These are phyloP conservation scores for Alternaria conjuncta DNA, from an alignment of 2,329 filamentous ascomycete genomes.

Conservation along the genomic window DNA sequence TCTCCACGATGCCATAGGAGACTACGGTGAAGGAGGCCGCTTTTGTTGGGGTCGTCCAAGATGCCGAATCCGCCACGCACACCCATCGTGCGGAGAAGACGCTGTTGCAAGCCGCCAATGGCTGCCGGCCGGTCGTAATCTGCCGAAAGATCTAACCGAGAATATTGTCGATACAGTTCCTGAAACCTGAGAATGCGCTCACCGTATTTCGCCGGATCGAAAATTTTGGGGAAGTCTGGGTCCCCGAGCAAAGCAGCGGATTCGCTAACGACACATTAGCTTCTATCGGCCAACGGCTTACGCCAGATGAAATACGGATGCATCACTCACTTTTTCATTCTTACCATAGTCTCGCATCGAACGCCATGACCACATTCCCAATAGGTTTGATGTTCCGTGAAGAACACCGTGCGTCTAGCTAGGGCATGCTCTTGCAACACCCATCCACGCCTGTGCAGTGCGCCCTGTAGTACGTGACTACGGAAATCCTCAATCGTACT, in stretches of 20 bases:
- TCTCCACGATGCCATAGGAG: conserved; percentile 12
- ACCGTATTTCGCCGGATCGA: not conserved
- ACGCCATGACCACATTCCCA: conserved; percentile 32
- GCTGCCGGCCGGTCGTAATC: conserved; percentile 37
- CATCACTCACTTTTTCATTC: conserved; percentile 21
- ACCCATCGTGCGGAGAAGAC: conserved; percentile 28
- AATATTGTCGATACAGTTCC: conserved; percentile 31
- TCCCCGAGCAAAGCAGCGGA: conserved; percentile 35
- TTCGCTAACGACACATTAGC: conserved; percentile 18
- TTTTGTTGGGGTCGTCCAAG: conserved; percentile 28
- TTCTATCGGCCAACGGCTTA: not conserved
- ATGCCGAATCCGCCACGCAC: conserved; percentile 38
- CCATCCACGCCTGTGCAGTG: conserved; percentile 31
- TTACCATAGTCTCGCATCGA: conserved; percentile 25
- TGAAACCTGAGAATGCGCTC: conserved; percentile 11
- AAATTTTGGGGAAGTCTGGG: conserved; percentile 27
- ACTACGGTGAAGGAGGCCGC: conserved; percentile 14
- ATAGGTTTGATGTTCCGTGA: conserved; percentile 31
- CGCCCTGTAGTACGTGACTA: conserved; percentile 19
- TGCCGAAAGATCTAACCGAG: conserved; percentile 28
- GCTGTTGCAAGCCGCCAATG: conserved; percentile 39
- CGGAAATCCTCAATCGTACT: conserved; percentile 32
- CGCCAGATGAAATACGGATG: no score
- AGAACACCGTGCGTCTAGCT: conserved; percentile 34
- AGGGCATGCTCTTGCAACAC: conserved; percentile 36